Conservation (phyloP, 169 alveolate genomes). For the Plasmodium fragile region DNA sequence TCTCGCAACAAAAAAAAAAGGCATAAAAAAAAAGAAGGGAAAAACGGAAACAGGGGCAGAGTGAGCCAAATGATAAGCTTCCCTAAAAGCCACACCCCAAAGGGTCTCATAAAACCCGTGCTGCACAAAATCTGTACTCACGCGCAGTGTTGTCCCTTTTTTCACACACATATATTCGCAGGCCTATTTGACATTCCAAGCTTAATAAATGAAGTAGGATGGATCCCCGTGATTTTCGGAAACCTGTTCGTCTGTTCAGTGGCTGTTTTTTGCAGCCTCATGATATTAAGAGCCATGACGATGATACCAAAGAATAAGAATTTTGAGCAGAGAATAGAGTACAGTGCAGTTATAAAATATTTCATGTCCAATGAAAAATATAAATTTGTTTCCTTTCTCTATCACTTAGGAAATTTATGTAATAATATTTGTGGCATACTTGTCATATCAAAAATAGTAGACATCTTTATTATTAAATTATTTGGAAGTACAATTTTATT, state of each 20-base stretch:
- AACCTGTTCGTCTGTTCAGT: constrained; percentile 78
- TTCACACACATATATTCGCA: constrained; percentile 17
- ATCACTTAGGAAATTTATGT: constrained; percentile 82
- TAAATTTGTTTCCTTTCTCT: constrained; percentile 79
- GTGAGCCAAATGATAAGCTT: not conserved
- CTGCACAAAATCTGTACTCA: not conserved
- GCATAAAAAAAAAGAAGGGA: not conserved
- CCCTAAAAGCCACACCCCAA: not conserved
- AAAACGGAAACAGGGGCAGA: not conserved
- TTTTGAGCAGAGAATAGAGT: constrained; percentile 86
- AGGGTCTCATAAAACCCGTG: not conserved
- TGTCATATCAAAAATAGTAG: constrained; percentile 83
- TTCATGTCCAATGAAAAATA: constrained; percentile 81
- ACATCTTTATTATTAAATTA: constrained; percentile 78
- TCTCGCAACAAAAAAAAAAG: not conserved
- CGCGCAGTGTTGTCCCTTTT: not conserved
- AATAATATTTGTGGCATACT: constrained; percentile 80
- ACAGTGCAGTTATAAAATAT: constrained; percentile 83
- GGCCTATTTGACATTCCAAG: constrained; percentile 84
- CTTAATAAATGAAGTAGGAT: constrained; percentile 82
- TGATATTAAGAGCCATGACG: constrained; percentile 86
- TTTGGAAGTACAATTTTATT: constrained; percentile 82
- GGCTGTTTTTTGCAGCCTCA: constrained; percentile 82
- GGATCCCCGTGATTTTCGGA: constrained; percentile 81
- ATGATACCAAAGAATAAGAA: constrained; percentile 84